These are phyloP conservation scores for Spencermartinsiella ligniputridi DNA, from an alignment of 1,139 yeast species.

Conservation along the genomic window DNA sequence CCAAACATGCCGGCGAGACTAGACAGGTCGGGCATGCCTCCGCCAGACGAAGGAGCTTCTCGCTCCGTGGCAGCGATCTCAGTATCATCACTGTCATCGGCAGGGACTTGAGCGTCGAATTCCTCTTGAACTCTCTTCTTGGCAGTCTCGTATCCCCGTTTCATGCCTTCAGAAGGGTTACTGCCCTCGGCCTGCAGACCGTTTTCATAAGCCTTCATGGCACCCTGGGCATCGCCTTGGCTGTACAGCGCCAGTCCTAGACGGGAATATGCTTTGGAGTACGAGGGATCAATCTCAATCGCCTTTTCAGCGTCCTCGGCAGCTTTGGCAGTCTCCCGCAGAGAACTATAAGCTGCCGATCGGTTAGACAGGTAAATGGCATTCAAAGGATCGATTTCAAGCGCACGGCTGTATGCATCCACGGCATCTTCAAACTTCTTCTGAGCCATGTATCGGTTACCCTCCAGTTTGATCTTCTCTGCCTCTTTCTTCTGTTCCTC, in stretches of 20 bases:
- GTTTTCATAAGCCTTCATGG: constrained; percentile 83
- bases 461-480: constrained; percentile 78
- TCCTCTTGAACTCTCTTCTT: constrained; percentile 79
- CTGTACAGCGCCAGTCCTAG: constrained; percentile 92
- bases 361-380: constrained; percentile 88
- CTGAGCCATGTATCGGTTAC: constrained; percentile 87
- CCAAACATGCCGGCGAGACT: constrained; percentile 6
- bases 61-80: constrained; percentile 11
- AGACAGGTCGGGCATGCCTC: constrained; percentile 3
- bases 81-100: constrained; percentile 26
- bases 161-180: constrained; percentile 82
- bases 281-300: constrained; percentile 67
- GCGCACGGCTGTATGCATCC: constrained; percentile 76
- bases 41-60: not conserved
- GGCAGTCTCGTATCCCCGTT: constrained; percentile 89
- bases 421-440: constrained; percentile 69
- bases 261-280: constrained; percentile 92
- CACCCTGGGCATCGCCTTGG: constrained; percentile 79
- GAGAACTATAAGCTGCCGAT: constrained; percentile 93
- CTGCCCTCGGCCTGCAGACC: constrained; percentile 89
- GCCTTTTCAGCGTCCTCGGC: constrained; percentile 80
- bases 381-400: constrained; percentile 62
- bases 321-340: constrained; percentile 70
- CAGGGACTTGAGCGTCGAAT: constrained; percentile 40
- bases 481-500: constrained; percentile 62